phyloP scores from a whole-genome alignment of 164 flowering plant species.

The Protea cynaroides region DNA sequence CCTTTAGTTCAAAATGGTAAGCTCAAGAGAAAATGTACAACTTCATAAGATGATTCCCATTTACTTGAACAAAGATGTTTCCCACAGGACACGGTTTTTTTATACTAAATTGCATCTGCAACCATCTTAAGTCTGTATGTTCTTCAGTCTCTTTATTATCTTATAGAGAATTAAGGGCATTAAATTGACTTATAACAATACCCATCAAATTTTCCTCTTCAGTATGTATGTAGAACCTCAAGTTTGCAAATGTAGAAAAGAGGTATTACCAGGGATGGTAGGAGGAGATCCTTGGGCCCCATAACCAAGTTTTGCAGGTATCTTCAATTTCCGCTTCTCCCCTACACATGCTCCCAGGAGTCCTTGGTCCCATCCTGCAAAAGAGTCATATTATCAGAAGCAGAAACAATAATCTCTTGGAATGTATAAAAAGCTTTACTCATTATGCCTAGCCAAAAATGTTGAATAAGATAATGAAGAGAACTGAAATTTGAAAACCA shows the following conservation, averaged over 20 bases:
- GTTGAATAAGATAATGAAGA: neutral
- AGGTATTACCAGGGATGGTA: conserved; percentile 74
- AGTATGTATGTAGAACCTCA: neutral
- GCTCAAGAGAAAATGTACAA: no score
- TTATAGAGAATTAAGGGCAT: no score
- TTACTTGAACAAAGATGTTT: no score
- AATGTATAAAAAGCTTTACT: neutral
- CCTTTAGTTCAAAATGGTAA: no score
- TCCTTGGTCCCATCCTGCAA: conserved; percentile 98
- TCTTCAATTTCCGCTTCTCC: conserved; percentile 88
- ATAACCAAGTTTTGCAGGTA: conserved; percentile 92
- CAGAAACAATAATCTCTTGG: neutral
- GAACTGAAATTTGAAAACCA: neutral
- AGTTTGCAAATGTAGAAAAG: neutral
- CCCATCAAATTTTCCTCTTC: neutral
- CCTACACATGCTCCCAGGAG: conserved; percentile 82
- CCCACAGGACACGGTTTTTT: no score
- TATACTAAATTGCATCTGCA: no score
- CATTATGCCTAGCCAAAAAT: no score
- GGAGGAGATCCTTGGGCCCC: conserved; percentile 97
- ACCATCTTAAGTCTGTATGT: no score
- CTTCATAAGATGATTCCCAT: no score
- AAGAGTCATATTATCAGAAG: neutral
- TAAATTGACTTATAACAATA: neutral
- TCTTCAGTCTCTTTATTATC: no score